Percentiles rank a stretch among this genome's conserved stretches.
phyloP scores from a whole-genome alignment of 1,284 basidiomycete species.

The Volvariella surrecta region DNA sequence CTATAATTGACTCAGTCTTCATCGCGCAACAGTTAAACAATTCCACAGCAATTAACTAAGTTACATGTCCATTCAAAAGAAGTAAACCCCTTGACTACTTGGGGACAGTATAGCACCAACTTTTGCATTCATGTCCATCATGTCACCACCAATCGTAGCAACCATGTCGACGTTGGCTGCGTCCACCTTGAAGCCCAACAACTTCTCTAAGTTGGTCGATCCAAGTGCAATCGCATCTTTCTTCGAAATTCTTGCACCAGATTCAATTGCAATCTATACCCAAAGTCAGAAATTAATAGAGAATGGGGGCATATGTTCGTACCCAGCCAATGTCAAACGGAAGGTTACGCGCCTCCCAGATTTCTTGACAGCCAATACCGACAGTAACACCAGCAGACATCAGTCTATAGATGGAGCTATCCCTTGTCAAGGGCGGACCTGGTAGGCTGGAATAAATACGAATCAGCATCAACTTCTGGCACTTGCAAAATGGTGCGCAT shows the following conservation, averaged over 20 bases:
- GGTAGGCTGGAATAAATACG: constrained; percentile 25
- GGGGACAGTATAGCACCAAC: constrained; percentile 45
- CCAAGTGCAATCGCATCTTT: constrained; percentile 49
- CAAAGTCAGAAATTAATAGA: constrained; percentile 11
- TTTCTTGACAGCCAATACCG: constrained; percentile 58
- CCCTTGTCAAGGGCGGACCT: constrained; percentile 66
- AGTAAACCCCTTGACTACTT: constrained; percentile 19
- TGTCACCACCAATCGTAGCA: constrained; percentile 43
- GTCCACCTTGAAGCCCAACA: constrained; percentile 35
- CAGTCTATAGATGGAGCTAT: constrained; percentile 59
- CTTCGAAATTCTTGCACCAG: constrained; percentile 39
- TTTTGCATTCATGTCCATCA: constrained; percentile 40
- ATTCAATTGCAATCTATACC: constrained; percentile 40
- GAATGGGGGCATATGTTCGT: constrained; percentile 21
- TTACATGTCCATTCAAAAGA: too few relatives aligned
- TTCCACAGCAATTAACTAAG: too few relatives aligned
- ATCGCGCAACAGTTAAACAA: too few relatives aligned
- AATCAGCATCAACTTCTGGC: neutral
- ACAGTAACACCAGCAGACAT: constrained; percentile 64
- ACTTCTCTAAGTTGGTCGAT: constrained; percentile 50
- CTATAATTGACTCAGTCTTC: too few relatives aligned
- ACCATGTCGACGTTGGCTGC: constrained; percentile 38
- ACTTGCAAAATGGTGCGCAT: constrained; percentile 19
- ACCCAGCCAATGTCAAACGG: constrained; percentile 72
- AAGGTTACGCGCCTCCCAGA: constrained; percentile 62